Evolutionary conservation across 2,329 filamentous ascomycete species (phyloP), one percentile per base, ranked within the genome.

Genomic region (Xylariaceae sp.): DNA sequence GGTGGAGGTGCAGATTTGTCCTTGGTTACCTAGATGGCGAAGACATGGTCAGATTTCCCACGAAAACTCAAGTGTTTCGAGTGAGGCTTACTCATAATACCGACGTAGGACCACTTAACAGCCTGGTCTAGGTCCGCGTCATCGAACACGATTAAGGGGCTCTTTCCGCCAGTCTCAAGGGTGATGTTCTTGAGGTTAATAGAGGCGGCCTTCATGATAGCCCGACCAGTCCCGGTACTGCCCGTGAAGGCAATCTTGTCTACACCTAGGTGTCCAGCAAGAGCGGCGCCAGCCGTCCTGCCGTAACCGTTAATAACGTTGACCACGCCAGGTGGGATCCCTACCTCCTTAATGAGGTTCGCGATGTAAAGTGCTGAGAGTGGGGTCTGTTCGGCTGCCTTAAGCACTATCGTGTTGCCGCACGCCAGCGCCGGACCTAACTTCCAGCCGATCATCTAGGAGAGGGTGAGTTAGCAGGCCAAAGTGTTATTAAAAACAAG

Each of bases 241-340:
- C 89, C 89, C 57, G 89, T 93, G 77, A 93, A 93, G 67, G 89
- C 89, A 63, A 93, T 79, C 85, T 93, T 92, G 82, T 92, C 89
- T 60, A 93, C 77, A 72, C 88, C 87, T 86, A 91, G 90, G 81
- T 93, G 89, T 43, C 85, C 75, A 50, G 89, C 80, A 64, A 93
- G 81, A 67, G 89, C 89, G 50, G 90, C 89, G 77, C 91, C 91
- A 50, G 90, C 90, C 55, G 86, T 76, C 78, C 86, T 90, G 68
- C 91, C 91, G 75, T 90, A 87, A 60, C 91, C 91, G 53, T 89
- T 90, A 74, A 88, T 79, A 69, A 91, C 79, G 81, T 93, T 91
- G 73, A 90, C 78, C 53, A 92, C 89, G 75, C 89, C 89, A 44
- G 88, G 77, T 49, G 89, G 89, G 82, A 91, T 91, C 52, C 89